phyloP scores from a whole-genome alignment of 345 rosid species.

The Kandelia obovata region DNA sequence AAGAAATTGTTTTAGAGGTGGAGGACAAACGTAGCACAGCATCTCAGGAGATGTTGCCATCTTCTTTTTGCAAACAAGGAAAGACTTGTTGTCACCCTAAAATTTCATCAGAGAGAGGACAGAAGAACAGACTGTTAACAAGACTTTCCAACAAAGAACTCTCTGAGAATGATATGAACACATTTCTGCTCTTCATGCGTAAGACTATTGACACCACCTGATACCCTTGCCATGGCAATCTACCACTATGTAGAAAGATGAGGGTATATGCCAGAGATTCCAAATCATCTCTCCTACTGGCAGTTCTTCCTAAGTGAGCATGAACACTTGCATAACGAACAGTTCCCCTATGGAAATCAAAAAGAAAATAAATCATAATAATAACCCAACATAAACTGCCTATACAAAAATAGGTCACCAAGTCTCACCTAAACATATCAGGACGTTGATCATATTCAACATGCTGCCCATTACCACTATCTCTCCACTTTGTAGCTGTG shows the following conservation, averaged over 20 bases:
- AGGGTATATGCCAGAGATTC: slow-evolving; percentile 35
- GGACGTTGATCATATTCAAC: slow-evolving; percentile 37
- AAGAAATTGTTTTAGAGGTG: slow-evolving; percentile 29
- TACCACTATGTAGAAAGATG: slow-evolving; percentile 32
- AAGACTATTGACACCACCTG: slow-evolving; percentile 19
- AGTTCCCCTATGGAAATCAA: slow-evolving; percentile 24
- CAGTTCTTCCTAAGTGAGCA: slow-evolving; percentile 39
- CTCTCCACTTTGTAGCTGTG: slow-evolving; percentile 36
- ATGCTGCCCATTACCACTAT: slow-evolving; percentile 26
- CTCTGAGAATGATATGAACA: not conserved
- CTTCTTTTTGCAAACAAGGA: slow-evolving; percentile 37
- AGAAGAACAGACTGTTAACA: not conserved
- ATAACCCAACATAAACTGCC: not conserved
- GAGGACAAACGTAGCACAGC: slow-evolving; percentile 33
- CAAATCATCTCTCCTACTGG: slow-evolving; percentile 37
- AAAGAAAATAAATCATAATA: not conserved
- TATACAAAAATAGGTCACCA: not conserved
- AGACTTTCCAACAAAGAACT: not conserved
- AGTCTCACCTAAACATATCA: slow-evolving; percentile 33
- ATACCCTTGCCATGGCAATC: slow-evolving; percentile 41
- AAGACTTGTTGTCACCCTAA: slow-evolving; percentile 36
- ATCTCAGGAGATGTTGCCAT: slow-evolving; percentile 35
- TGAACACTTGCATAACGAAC: slow-evolving; percentile 38
- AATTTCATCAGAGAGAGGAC: not conserved
- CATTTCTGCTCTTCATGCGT: not conserved